These are phyloP conservation scores for Globisporangium polare DNA, from an alignment of 352 stramenopile genomes.

Conservation along the genomic window DNA sequence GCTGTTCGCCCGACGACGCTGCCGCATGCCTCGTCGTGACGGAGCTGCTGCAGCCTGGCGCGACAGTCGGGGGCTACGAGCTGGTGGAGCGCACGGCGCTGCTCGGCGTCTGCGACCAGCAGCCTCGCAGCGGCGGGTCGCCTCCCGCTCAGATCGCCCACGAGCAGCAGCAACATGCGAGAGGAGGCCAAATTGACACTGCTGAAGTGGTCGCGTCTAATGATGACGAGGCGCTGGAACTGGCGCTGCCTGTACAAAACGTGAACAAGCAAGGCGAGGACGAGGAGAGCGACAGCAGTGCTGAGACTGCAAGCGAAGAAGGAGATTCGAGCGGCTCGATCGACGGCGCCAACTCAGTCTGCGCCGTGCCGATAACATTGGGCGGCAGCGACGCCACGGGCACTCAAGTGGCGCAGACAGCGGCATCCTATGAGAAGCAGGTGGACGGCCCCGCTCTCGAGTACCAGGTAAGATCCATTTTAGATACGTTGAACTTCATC, in stretches of 20 bases:
- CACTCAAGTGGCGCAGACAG: conserved; percentile 5
- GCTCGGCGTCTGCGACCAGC: conserved; percentile 60
- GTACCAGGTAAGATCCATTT: conserved; percentile 43
- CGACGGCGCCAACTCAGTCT: not conserved
- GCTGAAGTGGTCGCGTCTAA: not conserved
- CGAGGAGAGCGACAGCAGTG: not conserved
- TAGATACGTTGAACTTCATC: too few species aligned
- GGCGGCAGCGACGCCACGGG: conserved; percentile 7
- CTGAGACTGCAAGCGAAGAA: not conserved
- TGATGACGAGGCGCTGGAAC: conserved; percentile 14
- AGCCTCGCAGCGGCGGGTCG: not conserved
- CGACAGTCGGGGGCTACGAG: conserved; percentile 62
- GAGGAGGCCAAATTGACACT: conserved; percentile 6
- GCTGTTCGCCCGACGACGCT: conserved; percentile 8
- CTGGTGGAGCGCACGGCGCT: conserved; percentile 62
- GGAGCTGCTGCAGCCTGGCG: conserved; percentile 32
- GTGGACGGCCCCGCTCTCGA: conserved; percentile 59
- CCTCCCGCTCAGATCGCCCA: not conserved
- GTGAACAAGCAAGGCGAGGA: not conserved
- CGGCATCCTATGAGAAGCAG: not conserved
- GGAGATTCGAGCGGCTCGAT: not conserved
- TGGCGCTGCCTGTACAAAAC: conserved; percentile 8
- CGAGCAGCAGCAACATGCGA: conserved; percentile 20
- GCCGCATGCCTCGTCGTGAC: conserved; percentile 28
- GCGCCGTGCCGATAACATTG: conserved; percentile 18